phyloP scores from a whole-genome alignment of 352 stramenopile species.

The Elongisporangium prolatum region DNA sequence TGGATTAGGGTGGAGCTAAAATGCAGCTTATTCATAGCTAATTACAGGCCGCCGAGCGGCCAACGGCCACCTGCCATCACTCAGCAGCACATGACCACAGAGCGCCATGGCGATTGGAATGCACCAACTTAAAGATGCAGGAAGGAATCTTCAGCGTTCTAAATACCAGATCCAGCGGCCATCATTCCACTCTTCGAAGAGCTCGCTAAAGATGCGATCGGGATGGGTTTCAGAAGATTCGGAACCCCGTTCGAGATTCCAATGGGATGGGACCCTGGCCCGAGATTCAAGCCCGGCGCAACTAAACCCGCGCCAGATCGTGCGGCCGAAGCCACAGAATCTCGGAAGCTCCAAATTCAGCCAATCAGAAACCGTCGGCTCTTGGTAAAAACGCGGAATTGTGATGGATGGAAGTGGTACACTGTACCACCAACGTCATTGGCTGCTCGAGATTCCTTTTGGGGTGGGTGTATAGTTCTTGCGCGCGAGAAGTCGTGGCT shows the following conservation, averaged over 20 bases:
- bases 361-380: neutral
- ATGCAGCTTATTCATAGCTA: neutral
- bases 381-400: neutral
- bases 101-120: neutral
- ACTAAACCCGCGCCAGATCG: neutral
- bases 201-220: neutral
- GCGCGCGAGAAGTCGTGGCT: neutral
- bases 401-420: neutral
- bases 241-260: neutral
- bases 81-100: neutral
- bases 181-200: neutral
- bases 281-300: neutral
- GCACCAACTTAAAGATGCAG: neutral
- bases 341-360: neutral
- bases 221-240: neutral
- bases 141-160: neutral
- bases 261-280: neutral
- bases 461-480: slow-evolving; percentile 3
- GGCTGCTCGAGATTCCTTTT: neutral
- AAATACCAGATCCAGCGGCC: neutral
- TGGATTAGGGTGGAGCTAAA: neutral
- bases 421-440: neutral
- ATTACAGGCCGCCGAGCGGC: neutral
- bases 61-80: neutral
- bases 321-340: neutral